Percentiles rank a stretch among this genome's conserved stretches.
Conservation (phyloP, 371 early-diverging fungal species). For the Rhizopus delemar region DNA sequence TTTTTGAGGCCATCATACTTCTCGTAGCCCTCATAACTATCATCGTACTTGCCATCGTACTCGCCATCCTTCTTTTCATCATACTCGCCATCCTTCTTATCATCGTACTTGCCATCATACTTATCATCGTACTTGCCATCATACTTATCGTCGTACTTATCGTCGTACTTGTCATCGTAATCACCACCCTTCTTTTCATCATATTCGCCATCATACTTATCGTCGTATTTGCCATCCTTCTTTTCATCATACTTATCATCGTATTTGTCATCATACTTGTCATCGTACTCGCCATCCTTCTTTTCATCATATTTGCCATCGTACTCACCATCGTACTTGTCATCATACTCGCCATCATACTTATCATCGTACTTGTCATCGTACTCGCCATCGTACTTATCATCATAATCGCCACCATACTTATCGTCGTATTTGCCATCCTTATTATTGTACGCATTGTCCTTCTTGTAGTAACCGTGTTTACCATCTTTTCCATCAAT, state of each 20-base stretch:
- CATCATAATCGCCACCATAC: background rate
- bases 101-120: background rate
- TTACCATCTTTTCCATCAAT: background rate
- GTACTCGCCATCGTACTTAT: background rate
- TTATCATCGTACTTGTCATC: background rate
- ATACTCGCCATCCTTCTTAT: background rate
- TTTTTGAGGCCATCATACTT: background rate
- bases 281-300: background rate
- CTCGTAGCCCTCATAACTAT: background rate
- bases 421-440: background rate
- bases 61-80: background rate
- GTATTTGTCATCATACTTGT: background rate
- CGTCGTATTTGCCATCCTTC: background rate
- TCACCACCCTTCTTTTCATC: too few species aligned
- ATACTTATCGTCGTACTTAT: background rate
- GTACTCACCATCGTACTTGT: background rate
- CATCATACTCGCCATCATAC: background rate
- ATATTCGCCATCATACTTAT: background rate
- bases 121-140: background rate
- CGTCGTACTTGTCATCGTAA: background rate
- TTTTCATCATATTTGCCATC: background rate
- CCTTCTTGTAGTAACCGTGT: too few species aligned
- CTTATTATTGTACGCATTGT: too few species aligned
- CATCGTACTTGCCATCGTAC: background rate
- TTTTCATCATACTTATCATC: conserved; percentile 5